Conservation (phyloP, 78 protist species). For the Guillardia theta region DNA sequence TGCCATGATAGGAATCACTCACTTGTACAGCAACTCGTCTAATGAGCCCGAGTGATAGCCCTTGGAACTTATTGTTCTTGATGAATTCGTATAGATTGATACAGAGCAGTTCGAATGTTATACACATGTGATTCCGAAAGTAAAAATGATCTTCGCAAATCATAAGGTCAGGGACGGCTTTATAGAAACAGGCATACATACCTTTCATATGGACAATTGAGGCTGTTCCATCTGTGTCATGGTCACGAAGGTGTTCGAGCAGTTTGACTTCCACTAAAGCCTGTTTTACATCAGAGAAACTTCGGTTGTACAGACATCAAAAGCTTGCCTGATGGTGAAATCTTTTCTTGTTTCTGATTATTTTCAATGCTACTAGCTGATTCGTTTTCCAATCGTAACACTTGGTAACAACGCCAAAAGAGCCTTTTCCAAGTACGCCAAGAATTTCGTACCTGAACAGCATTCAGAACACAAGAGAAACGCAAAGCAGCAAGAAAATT, state of each 20-base stretch:
- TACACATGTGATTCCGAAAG: conserved; percentile 87
- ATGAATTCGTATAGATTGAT: conserved; percentile 83
- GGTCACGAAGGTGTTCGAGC: conserved; percentile 66
- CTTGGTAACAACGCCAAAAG: conserved; percentile 87
- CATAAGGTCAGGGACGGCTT: too few species aligned
- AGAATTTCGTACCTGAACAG: conserved; percentile 76
- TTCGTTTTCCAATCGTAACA: conserved; percentile 72
- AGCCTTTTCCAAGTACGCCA: conserved; percentile 78
- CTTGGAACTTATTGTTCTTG: conserved; percentile 73
- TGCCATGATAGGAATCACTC: too few species aligned
- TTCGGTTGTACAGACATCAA: background rate
- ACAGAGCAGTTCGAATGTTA: conserved; percentile 76
- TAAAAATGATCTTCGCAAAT: conserved; percentile 39
- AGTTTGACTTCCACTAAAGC: conserved; percentile 91
- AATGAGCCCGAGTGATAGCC: conserved; percentile 43
- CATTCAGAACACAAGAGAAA: too few species aligned
- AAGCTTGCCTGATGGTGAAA: conserved; percentile 81
- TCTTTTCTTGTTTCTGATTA: conserved; percentile 88
- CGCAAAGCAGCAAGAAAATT: background rate
- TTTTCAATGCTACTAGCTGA: conserved; percentile 79
- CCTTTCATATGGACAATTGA: too few species aligned
- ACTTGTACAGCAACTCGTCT: conserved; percentile 40
- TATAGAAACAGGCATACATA: too few species aligned
- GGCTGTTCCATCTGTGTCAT: background rate
- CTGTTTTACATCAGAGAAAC: background rate